Percentiles rank a stretch among this genome's conserved stretches.
phyloP scores from a whole-genome alignment of 192 early-diverging fungal species.

The Coemansia sp. region DNA sequence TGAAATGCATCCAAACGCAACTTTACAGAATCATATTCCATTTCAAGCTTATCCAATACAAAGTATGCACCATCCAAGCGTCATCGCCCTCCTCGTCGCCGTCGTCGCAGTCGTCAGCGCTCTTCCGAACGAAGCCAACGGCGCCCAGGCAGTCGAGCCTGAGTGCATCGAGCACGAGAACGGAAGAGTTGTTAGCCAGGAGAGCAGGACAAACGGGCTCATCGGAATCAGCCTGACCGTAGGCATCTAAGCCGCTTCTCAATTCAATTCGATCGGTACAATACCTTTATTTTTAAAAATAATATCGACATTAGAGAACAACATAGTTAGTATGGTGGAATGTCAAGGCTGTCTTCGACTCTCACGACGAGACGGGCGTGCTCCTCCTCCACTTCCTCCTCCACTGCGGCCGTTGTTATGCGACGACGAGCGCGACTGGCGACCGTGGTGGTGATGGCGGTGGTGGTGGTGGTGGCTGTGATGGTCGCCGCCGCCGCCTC shows the following conservation, averaged over 20 bases:
- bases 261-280: no score
- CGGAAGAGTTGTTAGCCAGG: background rate
- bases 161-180: background rate
- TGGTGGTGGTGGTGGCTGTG: slow-evolving; percentile 15
- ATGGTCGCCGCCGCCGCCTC: slow-evolving; percentile 5
- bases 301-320: background rate
- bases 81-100: background rate
- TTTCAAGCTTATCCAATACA: background rate
- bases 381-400: slow-evolving; percentile 17
- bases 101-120: slow-evolving; percentile 2
- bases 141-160: background rate
- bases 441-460: slow-evolving; percentile 7
- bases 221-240: slow-evolving; percentile 7
- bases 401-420: slow-evolving; percentile 29
- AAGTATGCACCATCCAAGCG: background rate
- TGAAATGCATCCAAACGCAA: background rate
- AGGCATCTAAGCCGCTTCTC: background rate
- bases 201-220: background rate
- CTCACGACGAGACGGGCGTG: slow-evolving; percentile 44
- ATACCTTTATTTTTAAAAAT: background rate
- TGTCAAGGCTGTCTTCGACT: slow-evolving; percentile 34
- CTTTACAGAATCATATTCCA: background rate
- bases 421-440: slow-evolving; percentile 18
- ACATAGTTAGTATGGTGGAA: background rate
- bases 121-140: background rate